phyloP scores from a whole-genome alignment of 441 rosid species.

The Hypseocharis bilobata region DNA sequence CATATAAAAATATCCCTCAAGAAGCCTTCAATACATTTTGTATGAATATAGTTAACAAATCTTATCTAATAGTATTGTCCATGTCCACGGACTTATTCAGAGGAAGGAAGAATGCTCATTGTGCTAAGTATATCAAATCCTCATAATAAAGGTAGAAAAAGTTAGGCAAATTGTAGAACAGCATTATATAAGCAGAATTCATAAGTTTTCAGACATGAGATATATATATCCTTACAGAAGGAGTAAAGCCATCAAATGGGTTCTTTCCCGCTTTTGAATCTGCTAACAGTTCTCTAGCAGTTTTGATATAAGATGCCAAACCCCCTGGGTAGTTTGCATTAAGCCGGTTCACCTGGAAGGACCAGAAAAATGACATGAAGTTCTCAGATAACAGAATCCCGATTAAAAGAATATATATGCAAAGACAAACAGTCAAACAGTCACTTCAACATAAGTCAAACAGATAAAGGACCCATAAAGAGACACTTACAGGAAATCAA shows the following conservation, averaged over 20 bases:
- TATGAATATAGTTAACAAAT: neutral
- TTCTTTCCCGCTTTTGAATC: constrained; percentile 86
- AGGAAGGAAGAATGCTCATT: neutral
- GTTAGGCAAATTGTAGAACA: neutral
- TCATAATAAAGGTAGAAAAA: neutral
- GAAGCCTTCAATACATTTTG: too few species aligned
- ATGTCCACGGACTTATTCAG: too few species aligned
- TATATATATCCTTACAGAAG: constrained; percentile 50
- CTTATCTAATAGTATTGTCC: neutral
- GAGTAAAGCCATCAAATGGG: constrained; percentile 89
- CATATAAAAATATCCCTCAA: neutral
- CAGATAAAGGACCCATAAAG: too few species aligned
- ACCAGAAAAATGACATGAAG: neutral
- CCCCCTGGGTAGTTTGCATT: constrained; percentile 88
- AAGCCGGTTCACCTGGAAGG: constrained; percentile 51
- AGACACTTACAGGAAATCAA: too few species aligned
- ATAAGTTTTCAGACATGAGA: neutral
- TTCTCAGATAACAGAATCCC: neutral
- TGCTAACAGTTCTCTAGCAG: constrained; percentile 71
- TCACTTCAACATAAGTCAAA: neutral
- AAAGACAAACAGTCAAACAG: too few species aligned
- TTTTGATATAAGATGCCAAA: constrained; percentile 53
- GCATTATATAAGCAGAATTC: neutral
- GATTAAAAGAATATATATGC: neutral
- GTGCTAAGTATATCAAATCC: neutral